Evolutionary conservation across 73 alveolate genomes (phyloP), one percentile per base, ranked within the genome.

Genomic region (Stentor roeselii): DNA sequence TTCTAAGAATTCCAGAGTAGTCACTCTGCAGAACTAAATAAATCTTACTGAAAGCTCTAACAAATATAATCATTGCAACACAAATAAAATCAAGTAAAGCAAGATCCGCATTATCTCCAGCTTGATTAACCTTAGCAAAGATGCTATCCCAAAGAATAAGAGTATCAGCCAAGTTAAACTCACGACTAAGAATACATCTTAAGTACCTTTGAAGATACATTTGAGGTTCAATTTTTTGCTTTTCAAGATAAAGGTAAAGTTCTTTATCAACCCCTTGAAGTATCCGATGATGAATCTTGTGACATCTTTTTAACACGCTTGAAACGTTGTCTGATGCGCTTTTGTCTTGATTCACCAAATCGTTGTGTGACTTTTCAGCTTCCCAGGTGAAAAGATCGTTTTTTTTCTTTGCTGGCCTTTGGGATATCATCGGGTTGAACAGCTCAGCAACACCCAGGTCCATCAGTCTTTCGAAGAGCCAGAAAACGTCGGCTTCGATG

Each of bases 161-260:
- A 3, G 88, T 82, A 42, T 85, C 60, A 4, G 90, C 89, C 36
- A 91, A 80, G 27, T 60, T 76, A 59, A 85, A 88, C 42, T 91
- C 96, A 75, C 96, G 60, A 76, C 88, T 82, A n/a, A 91, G 84
- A 21, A 91, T 82, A 60, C 96, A 91, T 78, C 96, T 85, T 3
- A 91, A 84, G 91, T 92, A 91, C 78, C 96, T 75, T 89, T 88
- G 88, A 1, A 91, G 75, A 59, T 89, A 75, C 30, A 91, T 84
- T 38, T 91, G 94, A 1, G 96, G 96, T 31, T 88, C 86, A 11
- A 91, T 85, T 59, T 88, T 67, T 60, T 89, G 83, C 6, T 74
- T 74, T 75, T 61, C 67, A 58, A 91, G 82, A 82, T 91, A 93
- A 31, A 50, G 36, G 75, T 89, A 89, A 32, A 91, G 58, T 75